Evolutionary conservation across 2,329 filamentous ascomycete species (phyloP).

Genomic region (Aspergillus jensenii): DNA sequence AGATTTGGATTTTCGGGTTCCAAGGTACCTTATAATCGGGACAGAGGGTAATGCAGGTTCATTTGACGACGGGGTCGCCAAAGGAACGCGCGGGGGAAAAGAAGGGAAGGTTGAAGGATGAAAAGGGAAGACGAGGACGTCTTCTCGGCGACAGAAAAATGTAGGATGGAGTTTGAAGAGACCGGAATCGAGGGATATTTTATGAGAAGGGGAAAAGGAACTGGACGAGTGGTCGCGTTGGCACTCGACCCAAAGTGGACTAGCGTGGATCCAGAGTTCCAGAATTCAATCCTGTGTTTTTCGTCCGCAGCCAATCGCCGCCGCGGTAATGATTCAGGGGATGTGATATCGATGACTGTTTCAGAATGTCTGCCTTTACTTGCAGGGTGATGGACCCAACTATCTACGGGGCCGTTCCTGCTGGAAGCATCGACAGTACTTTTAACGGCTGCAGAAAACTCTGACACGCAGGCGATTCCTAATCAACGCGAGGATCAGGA

Average conservation of each 20-base stretch:
- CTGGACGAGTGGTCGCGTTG: conserved; percentile 15
- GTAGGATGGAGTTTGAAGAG: conserved; percentile 5
- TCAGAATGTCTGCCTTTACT: background rate
- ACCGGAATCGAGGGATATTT: conserved; percentile 18
- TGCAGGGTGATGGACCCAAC: background rate
- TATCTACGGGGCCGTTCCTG: background rate
- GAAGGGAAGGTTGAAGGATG: conserved; percentile 4
- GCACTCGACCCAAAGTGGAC: conserved; percentile 8
- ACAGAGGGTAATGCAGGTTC: conserved; percentile 81
- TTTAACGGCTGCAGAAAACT: background rate
- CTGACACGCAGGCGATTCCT: conserved; percentile 1
- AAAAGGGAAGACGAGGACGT: background rate
- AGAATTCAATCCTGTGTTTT: conserved; percentile 11
- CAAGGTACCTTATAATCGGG: conserved; percentile 61
- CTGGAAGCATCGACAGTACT: background rate
- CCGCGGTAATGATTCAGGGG: background rate
- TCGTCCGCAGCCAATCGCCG: conserved; percentile 4
- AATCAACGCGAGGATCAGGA: background rate
- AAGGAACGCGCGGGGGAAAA: conserved; percentile 71
- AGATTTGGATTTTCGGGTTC: background rate
- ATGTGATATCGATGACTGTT: conserved; percentile 4
- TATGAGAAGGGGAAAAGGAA: conserved; percentile 13
- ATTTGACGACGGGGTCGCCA: conserved; percentile 94
- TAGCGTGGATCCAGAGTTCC: conserved; percentile 20
- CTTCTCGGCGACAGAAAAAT: background rate